phyloP scores from a whole-genome alignment of 176 grass and related monocot species.

The Thalia dealbata region DNA sequence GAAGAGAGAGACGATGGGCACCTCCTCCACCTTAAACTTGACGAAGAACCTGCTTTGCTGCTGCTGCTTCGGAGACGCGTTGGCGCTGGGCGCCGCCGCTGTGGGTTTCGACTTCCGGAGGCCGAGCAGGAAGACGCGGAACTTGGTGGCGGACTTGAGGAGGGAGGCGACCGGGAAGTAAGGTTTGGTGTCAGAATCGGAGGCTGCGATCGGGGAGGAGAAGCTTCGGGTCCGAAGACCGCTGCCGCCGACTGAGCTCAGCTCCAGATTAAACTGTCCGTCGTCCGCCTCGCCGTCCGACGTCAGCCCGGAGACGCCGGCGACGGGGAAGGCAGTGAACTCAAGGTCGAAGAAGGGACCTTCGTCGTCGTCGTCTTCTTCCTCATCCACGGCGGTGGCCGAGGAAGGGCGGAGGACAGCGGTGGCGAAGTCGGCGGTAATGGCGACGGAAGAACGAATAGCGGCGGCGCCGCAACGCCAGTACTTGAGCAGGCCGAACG shows the following conservation, averaged over 20 bases:
- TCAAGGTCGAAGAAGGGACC: constrained; percentile 95
- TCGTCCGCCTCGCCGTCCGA: background rate
- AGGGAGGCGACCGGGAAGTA: constrained; percentile 29
- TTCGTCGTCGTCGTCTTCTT: constrained; percentile 44
- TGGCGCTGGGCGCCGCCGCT: background rate
- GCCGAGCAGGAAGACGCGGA: constrained; percentile 71
- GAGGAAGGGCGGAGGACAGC: constrained; percentile 9
- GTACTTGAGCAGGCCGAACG: constrained; percentile 76
- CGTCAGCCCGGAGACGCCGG: background rate
- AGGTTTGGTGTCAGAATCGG: constrained; percentile 13
- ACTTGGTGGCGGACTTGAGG: constrained; percentile 61
- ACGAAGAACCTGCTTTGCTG: constrained; percentile 49
- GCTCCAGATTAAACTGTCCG: constrained; percentile 10
- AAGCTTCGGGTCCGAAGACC: background rate
- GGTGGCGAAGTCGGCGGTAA: constrained; percentile 1
- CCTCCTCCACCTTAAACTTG: constrained; percentile 64
- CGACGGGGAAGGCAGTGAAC: constrained; percentile 57
- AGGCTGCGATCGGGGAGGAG: constrained; percentile 15
- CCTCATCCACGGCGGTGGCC: background rate
- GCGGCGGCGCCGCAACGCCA: constrained; percentile 41
- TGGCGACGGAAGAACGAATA: constrained; percentile 14
- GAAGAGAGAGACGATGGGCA: constrained; percentile 61
- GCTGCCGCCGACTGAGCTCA: background rate
- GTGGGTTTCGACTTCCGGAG: constrained; percentile 39
- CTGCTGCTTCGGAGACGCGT: constrained; percentile 16